Evolutionary conservation across 2,329 filamentous ascomycete genomes (phyloP), one percentile per base, ranked within the genome.

Genomic region (Xylaria sp.): DNA sequence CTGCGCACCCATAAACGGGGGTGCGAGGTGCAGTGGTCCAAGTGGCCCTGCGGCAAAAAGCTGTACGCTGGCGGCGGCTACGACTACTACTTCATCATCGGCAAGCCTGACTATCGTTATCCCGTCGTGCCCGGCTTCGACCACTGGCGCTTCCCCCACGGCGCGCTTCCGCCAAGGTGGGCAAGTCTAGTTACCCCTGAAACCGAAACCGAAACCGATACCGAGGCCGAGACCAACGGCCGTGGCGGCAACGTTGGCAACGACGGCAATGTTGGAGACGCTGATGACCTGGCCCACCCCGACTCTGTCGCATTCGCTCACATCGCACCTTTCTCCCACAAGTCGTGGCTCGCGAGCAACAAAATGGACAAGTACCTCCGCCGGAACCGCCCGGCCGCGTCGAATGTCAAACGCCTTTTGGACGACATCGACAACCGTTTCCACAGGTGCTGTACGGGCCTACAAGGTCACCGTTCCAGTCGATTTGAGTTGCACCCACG

Each of bases 91-190:
- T 60, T 60, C 13, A 11, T 60, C 13, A 51, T 60, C 35, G 57
- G 43, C 35, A 15, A 15, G 0, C 33, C 40, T 1, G 9, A 27
- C 1, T 2, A 49, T 13, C n/a, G 40, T 10, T 60, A 55, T 27
- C 57, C 57, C 10, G 57, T 60, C 19, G 57, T 60, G 9, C 33
- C 51, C 10, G 43, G 33, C 35, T 60, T 60, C 43, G 33, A 60
- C 25, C 57, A 60, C n/a, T 60, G 57, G 57, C 57, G 57, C 25
- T 60, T 60, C 41, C 57, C 57, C 11, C 57, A 60, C 51, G 27
- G n/a, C 19, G 25, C 15, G 11, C 51, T 60, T 5, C 57, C 57
- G 27, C 10, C 19, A 5, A 9, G 2, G 25, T 60, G 57, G 57
- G 35, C 31, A 1, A 19, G 6, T 4, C 13, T 60, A n/a, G 25